A percentile compares a stretch with the other conserved stretches of the same genome.
phyloP scores from a whole-genome alignment of 148 eudicot species.

The Silene latifolia region DNA sequence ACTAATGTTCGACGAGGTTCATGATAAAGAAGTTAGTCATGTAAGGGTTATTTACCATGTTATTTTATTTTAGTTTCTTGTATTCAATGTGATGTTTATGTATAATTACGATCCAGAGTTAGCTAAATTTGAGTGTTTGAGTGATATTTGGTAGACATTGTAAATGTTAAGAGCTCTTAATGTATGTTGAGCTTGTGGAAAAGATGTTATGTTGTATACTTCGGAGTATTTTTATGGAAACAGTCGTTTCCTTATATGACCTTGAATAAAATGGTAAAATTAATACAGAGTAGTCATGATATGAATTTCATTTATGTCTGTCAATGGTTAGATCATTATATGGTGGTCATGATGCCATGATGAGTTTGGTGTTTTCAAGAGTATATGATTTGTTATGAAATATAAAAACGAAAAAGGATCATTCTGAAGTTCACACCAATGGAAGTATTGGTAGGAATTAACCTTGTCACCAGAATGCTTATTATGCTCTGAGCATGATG shows the following conservation, averaged over 20 bases:
- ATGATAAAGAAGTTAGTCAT: too few species aligned
- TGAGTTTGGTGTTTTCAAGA: neutral
- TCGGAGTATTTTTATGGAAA: too few species aligned
- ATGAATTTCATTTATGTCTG: neutral
- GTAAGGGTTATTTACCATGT: too few species aligned
- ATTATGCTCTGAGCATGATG: neutral
- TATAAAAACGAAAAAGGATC: neutral
- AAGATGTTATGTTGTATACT: neutral
- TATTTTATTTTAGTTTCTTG: too few species aligned
- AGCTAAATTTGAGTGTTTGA: too few species aligned
- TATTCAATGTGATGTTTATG: too few species aligned
- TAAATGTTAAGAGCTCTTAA: neutral
- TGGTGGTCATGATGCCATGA: neutral
- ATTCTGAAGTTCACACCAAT: neutral
- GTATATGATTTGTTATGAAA: neutral
- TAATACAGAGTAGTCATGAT: neutral
- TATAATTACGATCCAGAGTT: too few species aligned
- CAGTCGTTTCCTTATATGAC: neutral
- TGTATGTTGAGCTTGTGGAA: neutral
- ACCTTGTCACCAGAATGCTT: too few species aligned
- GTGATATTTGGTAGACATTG: neutral
- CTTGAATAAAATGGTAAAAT: neutral
- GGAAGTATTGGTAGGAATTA: too few species aligned
- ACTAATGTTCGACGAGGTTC: too few species aligned
- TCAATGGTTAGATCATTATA: neutral